Conservation (phyloP, 331 rosid genomes). For the Phaseolus coccineus region DNA sequence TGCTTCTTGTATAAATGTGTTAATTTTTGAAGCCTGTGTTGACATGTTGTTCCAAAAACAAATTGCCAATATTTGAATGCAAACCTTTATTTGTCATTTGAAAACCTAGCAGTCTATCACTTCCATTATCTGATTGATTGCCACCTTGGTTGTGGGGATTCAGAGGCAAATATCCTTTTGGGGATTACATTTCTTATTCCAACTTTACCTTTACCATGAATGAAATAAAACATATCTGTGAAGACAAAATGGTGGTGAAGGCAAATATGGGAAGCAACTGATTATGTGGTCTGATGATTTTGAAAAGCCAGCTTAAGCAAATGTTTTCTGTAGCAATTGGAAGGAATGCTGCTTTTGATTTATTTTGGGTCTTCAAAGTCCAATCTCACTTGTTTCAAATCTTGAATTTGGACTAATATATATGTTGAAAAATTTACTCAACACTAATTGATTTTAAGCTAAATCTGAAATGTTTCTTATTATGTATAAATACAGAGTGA, state of each 20-base stretch:
- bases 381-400: too few relatives aligned
- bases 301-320: slow-evolving; percentile 85
- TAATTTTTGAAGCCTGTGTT: slow-evolving; percentile 33
- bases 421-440: too few relatives aligned
- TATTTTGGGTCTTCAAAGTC: too few relatives aligned
- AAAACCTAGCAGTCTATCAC: background rate
- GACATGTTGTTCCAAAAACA: background rate
- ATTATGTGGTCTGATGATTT: slow-evolving; percentile 92
- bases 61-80: slow-evolving; percentile 11
- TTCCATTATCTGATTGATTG: slow-evolving; percentile 42
- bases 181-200: slow-evolving; percentile 84
- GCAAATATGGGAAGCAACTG: slow-evolving; percentile 68
- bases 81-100: slow-evolving; percentile 13
- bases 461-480: too few relatives aligned
- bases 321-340: slow-evolving; percentile 95
- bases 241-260: slow-evolving; percentile 82
- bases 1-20: background rate
- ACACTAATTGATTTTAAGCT: too few relatives aligned
- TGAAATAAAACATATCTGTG: slow-evolving; percentile 88
- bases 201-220: slow-evolving; percentile 81
- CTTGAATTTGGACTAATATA: too few relatives aligned
- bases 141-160: slow-evolving; percentile 36
- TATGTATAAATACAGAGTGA: too few relatives aligned
- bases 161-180: slow-evolving; percentile 93
- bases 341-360: slow-evolving; percentile 55